phyloP scores from a whole-genome alignment of 257 asterid species.

The Paulownia fortunei region DNA sequence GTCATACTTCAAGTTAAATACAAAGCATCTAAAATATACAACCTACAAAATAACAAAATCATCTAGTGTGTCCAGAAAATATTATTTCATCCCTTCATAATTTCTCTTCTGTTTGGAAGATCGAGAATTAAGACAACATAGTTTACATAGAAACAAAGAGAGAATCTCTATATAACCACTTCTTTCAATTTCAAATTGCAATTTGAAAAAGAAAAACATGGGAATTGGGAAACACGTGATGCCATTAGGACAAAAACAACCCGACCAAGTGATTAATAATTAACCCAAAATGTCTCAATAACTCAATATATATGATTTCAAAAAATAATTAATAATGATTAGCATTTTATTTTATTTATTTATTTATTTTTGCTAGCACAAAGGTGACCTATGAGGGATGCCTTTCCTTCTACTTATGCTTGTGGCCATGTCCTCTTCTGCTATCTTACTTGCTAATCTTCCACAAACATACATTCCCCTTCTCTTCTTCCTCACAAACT shows the following conservation, averaged over 20 bases:
- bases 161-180: conserved; percentile 37
- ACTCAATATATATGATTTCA: conserved; percentile 38
- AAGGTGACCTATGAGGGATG: conserved; percentile 93
- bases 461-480: conserved; percentile 75
- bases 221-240: conserved; percentile 69
- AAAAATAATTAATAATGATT: conserved; percentile 27
- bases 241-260: conserved; percentile 96
- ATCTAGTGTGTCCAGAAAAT: too few species aligned
- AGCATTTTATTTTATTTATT: conserved; percentile 7
- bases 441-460: conserved; percentile 58
- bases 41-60: too few species aligned
- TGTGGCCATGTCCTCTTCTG: conserved; percentile 79
- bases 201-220: conserved; percentile 42
- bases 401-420: conserved; percentile 95
- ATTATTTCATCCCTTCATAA: conserved; percentile 36
- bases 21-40: too few species aligned
- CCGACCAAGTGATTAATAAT: conserved; percentile 83
- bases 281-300: conserved; percentile 56
- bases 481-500: conserved; percentile 78
- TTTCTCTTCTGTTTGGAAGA: conserved; percentile 34
- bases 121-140: conserved; percentile 41
- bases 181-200: conserved; percentile 39
- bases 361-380: conserved; percentile 59
- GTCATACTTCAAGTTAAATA: too few species aligned
- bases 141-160: conserved; percentile 44